A percentile compares a stretch with the other conserved stretches of the same genome.
These are phyloP conservation scores for Ophiostoma perfectum DNA, from an alignment of 2,329 filamentous ascomycete species.

Conservation along the genomic window DNA sequence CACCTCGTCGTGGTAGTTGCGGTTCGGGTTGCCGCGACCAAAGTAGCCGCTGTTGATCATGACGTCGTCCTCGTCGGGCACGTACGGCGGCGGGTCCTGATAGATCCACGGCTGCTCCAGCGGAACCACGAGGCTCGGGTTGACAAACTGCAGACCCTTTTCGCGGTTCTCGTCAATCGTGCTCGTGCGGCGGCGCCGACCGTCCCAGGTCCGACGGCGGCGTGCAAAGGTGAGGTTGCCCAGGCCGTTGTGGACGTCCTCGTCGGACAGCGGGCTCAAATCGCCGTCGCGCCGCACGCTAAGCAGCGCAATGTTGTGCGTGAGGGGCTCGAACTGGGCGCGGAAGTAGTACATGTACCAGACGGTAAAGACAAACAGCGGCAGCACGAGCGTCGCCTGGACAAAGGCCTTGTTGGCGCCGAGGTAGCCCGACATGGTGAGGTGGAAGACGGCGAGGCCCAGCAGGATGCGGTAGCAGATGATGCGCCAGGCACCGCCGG, in stretches of 20 bases:
- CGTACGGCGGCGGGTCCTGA: conserved; percentile 45
- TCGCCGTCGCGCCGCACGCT: conserved; percentile 66
- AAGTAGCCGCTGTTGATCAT: conserved; percentile 1
- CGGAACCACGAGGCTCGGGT: conserved; percentile 66
- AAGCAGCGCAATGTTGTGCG: conserved; percentile 83
- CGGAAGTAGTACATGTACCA: conserved; percentile 87
- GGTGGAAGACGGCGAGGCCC: conserved; percentile 80
- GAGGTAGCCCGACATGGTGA: conserved; percentile 84
- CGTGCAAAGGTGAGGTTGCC: conserved; percentile 35
- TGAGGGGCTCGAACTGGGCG: conserved; percentile 77
- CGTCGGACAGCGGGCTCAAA: conserved; percentile 41
- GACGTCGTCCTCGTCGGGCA: conserved; percentile 24
- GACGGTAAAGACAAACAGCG: conserved; percentile 70
- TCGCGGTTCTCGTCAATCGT: conserved; percentile 70
- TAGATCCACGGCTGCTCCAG: conserved; percentile 68
- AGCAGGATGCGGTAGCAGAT: conserved; percentile 88
- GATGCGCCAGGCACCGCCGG: conserved; percentile 91
- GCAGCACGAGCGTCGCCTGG: conserved; percentile 65
- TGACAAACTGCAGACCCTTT: conserved; percentile 64
- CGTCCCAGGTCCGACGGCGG: conserved; percentile 23
- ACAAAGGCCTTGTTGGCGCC: conserved; percentile 68
- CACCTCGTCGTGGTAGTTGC: conserved; percentile 16
- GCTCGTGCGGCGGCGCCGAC: conserved; percentile 46
- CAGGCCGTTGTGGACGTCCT: conserved; percentile 35
- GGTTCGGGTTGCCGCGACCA: not conserved